Percentiles rank a stretch among this genome's conserved stretches.
Evolutionary conservation across 2,329 filamentous ascomycete genomes (phyloP).

Genomic region (Ambrosiella xylebori): DNA sequence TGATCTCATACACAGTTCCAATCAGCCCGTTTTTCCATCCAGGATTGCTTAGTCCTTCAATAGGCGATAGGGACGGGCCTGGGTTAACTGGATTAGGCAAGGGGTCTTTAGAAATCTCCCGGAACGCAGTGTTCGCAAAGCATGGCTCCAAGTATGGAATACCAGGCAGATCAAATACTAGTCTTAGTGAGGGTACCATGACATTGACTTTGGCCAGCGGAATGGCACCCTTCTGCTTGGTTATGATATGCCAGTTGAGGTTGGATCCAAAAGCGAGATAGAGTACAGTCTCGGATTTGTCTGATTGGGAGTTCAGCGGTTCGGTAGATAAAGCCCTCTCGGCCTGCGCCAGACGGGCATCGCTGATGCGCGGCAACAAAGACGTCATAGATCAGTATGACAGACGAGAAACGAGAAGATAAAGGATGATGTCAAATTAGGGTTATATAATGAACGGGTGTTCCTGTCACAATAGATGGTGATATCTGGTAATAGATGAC

Average conservation of each 20-base stretch:
- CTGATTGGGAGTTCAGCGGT: not conserved
- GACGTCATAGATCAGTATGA: not conserved
- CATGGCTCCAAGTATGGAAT: constrained; percentile 80
- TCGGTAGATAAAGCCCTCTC: not conserved
- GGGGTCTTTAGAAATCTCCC: constrained; percentile 30
- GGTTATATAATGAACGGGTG: not conserved
- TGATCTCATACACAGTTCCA: constrained; percentile 92
- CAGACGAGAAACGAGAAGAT: not conserved
- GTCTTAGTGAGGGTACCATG: constrained; percentile 54
- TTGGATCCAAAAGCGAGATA: constrained; percentile 91
- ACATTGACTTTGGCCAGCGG: constrained; percentile 72
- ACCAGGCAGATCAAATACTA: constrained; percentile 76
- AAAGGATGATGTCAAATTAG: not conserved
- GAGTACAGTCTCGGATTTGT: constrained; percentile 35
- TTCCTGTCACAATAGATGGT: no score
- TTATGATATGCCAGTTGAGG: constrained; percentile 62
- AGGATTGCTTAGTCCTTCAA: constrained; percentile 13
- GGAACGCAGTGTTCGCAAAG: constrained; percentile 64
- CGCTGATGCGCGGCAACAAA: constrained; percentile 18
- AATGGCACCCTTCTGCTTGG: constrained; percentile 57
- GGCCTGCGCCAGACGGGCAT: constrained; percentile 22
- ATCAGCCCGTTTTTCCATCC: constrained; percentile 68
- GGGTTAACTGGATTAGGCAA: constrained; percentile 17
- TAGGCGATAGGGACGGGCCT: constrained; percentile 8
- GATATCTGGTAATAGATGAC: no score